Evolutionary conservation across 2,329 filamentous ascomycete species (phyloP).

Genomic region (Microthyrium microscopicum): DNA sequence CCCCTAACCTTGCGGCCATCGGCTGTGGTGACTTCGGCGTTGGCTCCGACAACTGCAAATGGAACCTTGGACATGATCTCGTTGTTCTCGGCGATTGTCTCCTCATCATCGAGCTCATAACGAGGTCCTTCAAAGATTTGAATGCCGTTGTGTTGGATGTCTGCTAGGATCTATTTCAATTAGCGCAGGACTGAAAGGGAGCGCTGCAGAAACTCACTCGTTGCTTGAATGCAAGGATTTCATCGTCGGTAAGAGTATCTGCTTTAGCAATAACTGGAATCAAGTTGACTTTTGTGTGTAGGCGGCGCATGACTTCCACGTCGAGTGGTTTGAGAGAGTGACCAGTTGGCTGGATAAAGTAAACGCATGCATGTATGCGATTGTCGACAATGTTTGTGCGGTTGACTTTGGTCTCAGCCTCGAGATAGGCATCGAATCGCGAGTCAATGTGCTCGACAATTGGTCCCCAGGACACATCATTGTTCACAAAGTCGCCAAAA

Average conservation of each 20-base stretch:
- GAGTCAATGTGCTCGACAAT: conserved; percentile 99
- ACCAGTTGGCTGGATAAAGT: conserved; percentile 98
- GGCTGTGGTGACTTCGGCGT: conserved; percentile 76
- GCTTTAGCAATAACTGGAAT: conserved; percentile 98
- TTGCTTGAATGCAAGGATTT: conserved; percentile 86
- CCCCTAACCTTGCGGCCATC: conserved; percentile 94
- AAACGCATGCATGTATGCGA: conserved; percentile 95
- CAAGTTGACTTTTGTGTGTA: conserved; percentile 99
- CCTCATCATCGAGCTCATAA: conserved; percentile 97
- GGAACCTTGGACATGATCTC: conserved; percentile 99
- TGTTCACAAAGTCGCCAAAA: conserved; percentile 99
- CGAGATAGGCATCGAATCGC: conserved; percentile 93
- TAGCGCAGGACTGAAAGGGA: conserved; percentile 8
- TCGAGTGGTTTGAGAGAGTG: conserved; percentile 97
- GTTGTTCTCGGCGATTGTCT: conserved; percentile 99
- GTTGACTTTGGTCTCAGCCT: conserved; percentile 99
- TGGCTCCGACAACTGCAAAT: conserved; percentile 94
- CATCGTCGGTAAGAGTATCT: conserved; percentile 93
- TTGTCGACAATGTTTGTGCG: conserved; percentile 99
- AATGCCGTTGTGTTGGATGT: conserved; percentile 93
- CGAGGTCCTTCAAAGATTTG: conserved; percentile 98
- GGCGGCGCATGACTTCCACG: conserved; percentile 97
- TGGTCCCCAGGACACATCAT: conserved; percentile 96
- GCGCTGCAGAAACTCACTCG: conserved; percentile 49
- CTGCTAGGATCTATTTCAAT: conserved; percentile 68